A percentile compares a stretch with the other conserved stretches of the same genome.
These are phyloP conservation scores for Orbilia javanica DNA, from an alignment of 2,329 filamentous ascomycete species.

Conservation along the genomic window DNA sequence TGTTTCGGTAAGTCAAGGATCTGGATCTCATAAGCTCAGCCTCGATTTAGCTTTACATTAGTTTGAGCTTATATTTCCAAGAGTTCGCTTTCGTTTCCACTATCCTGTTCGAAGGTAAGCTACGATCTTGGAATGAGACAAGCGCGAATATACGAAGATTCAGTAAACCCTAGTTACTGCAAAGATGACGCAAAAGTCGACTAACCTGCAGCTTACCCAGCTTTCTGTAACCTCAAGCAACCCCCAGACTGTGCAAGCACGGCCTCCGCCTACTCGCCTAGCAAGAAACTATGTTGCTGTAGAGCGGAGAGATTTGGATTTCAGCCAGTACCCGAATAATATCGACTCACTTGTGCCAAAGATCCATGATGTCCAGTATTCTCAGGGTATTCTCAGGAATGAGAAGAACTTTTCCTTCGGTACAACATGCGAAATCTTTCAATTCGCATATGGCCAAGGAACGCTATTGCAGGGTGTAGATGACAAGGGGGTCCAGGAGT, in stretches of 20 bases:
- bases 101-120: slow-evolving; percentile 8
- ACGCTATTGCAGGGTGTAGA: background rate
- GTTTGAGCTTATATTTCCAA: background rate
- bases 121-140: background rate
- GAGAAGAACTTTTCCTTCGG: slow-evolving; percentile 10
- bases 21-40: slow-evolving; percentile 6
- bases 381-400: slow-evolving; percentile 21
- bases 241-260: background rate
- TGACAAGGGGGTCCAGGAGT: background rate
- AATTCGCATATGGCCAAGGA: background rate
- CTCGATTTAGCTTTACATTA: background rate
- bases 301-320: slow-evolving; percentile 12
- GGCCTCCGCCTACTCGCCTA: slow-evolving; percentile 16
- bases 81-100: background rate
- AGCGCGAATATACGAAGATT: background rate
- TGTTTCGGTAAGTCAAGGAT: background rate
- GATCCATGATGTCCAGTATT: slow-evolving; percentile 22
- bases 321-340: slow-evolving; percentile 29
- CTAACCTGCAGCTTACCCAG: slow-evolving; percentile 1
- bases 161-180: background rate
- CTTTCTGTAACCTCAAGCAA: background rate
- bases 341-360: slow-evolving; percentile 11
- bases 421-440: slow-evolving; percentile 24
- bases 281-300: slow-evolving; percentile 25
- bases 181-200: slow-evolving; percentile 8